These are phyloP conservation scores for Elsinoe necatrix DNA, from an alignment of 2,329 filamentous ascomycete genomes.

Conservation along the genomic window DNA sequence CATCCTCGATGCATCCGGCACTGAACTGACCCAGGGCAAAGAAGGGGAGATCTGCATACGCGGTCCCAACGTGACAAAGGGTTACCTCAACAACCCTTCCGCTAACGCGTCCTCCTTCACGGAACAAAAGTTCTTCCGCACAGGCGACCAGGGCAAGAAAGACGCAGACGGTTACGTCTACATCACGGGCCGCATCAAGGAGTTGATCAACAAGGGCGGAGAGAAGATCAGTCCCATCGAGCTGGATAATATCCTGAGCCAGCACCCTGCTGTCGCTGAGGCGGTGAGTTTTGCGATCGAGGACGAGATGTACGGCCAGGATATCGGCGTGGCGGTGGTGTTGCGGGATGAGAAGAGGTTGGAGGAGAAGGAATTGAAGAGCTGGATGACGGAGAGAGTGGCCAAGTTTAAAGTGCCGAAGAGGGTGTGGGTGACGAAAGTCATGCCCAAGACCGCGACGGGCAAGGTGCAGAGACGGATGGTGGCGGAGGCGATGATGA, in stretches of 20 bases:
- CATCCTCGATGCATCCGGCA: conserved; percentile 63
- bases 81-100: conserved; percentile 73
- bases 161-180: conserved; percentile 74
- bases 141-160: conserved; percentile 75
- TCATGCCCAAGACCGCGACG: conserved; percentile 88
- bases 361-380: conserved; percentile 54
- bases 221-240: conserved; percentile 88
- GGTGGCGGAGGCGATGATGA: conserved; percentile 77
- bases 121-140: conserved; percentile 72
- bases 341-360: conserved; percentile 53
- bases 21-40: conserved; percentile 57
- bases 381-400: conserved; percentile 60
- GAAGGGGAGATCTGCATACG: conserved; percentile 78
- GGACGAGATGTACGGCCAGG: conserved; percentile 76
- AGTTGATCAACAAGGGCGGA: conserved; percentile 82
- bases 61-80: conserved; percentile 74
- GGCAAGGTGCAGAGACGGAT: conserved; percentile 81
- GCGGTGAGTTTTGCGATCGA: conserved; percentile 77
- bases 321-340: conserved; percentile 69
- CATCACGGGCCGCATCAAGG: conserved; percentile 88
- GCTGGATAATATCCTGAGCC: conserved; percentile 72
- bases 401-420: conserved; percentile 82
- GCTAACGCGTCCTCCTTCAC: conserved; percentile 71
- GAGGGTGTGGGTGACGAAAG: conserved; percentile 58
- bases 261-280: conserved; percentile 64